Conservation (phyloP, 2,329 filamentous ascomycete genomes). For the Trichoderma guizhouense region DNA sequence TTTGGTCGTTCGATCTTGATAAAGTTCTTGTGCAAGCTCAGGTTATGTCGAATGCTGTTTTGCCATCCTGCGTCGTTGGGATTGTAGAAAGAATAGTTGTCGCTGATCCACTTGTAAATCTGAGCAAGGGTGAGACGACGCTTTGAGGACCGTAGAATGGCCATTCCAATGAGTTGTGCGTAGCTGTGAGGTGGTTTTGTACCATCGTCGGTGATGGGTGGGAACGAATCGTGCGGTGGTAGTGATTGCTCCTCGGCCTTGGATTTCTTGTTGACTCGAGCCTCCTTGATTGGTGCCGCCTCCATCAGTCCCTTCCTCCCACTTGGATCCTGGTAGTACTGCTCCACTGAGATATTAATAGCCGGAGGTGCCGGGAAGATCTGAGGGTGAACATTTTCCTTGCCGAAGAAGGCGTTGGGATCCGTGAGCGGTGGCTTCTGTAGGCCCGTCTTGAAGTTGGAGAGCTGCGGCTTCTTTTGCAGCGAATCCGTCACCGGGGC, state of each 20-base stretch:
- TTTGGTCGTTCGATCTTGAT: constrained; percentile 94
- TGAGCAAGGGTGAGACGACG: constrained; percentile 85
- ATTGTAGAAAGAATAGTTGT: constrained; percentile 85
- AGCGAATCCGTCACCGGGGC: constrained; percentile 62
- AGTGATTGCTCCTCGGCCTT: constrained; percentile 57
- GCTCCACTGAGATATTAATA: constrained; percentile 50
- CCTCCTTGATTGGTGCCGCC: constrained; percentile 68
- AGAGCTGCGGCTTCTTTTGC: constrained; percentile 62
- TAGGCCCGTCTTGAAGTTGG: constrained; percentile 55
- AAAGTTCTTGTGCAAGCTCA: constrained; percentile 95
- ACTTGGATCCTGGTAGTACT: constrained; percentile 50
- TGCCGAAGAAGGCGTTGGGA: constrained; percentile 46
- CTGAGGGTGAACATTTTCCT: constrained; percentile 55
- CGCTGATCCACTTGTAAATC: constrained; percentile 99
- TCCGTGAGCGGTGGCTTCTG: constrained; percentile 45
- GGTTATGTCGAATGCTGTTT: constrained; percentile 97
- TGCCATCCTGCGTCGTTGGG: constrained; percentile 89
- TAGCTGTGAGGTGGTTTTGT: constrained; percentile 90
- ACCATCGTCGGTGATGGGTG: constrained; percentile 77
- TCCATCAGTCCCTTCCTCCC: constrained; percentile 67
- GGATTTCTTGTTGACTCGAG: constrained; percentile 63
- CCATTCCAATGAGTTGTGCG: constrained; percentile 93
- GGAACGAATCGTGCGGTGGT: constrained; percentile 76
- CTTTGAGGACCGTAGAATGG: constrained; percentile 80
- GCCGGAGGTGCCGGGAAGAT: constrained; percentile 47